phyloP scores from a whole-genome alignment of 2,329 filamentous ascomycete species.

The Colletotrichum tropicale region DNA sequence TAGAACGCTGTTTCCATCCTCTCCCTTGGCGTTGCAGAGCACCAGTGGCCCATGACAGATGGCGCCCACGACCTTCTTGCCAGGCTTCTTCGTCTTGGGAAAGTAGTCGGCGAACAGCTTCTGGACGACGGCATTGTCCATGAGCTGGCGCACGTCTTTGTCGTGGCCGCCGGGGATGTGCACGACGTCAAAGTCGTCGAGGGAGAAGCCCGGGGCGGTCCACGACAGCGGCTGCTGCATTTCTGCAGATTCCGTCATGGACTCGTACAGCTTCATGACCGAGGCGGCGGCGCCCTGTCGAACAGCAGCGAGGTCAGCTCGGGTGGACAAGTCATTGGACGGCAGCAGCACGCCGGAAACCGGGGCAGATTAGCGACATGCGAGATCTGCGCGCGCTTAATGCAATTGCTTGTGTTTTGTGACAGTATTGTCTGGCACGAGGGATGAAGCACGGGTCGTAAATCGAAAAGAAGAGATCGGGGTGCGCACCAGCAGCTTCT shows the following conservation, averaged over 20 bases:
- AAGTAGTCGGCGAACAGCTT: slow-evolving; percentile 50
- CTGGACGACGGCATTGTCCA: slow-evolving; percentile 52
- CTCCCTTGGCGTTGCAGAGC: slow-evolving; percentile 44
- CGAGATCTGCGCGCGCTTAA: not conserved
- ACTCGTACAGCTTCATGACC: slow-evolving; percentile 45
- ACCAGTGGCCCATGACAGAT: slow-evolving; percentile 60
- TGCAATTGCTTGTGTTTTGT: not conserved
- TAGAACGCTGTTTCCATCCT: slow-evolving; percentile 48
- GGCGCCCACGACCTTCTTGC: slow-evolving; percentile 48
- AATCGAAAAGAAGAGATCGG: not conserved
- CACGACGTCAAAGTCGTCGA: slow-evolving; percentile 51
- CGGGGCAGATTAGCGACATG: not conserved
- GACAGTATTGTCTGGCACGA: not conserved
- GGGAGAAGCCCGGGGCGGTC: slow-evolving; percentile 45
- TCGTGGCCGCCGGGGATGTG: slow-evolving; percentile 59
- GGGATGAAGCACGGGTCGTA: not conserved
- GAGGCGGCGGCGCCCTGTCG: slow-evolving; percentile 46
- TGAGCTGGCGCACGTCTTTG: slow-evolving; percentile 53
- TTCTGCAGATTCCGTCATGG: slow-evolving; percentile 45
- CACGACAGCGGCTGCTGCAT: slow-evolving; percentile 49
- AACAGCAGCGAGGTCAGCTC: not conserved
- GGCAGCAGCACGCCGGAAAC: not conserved
- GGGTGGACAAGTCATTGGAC: not conserved
- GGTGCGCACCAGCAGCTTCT: slow-evolving; percentile 49
- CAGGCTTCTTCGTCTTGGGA: slow-evolving; percentile 47